Evolutionary conservation across 2,329 filamentous ascomycete genomes (phyloP).

Genomic region (Beauveria medogensis): DNA sequence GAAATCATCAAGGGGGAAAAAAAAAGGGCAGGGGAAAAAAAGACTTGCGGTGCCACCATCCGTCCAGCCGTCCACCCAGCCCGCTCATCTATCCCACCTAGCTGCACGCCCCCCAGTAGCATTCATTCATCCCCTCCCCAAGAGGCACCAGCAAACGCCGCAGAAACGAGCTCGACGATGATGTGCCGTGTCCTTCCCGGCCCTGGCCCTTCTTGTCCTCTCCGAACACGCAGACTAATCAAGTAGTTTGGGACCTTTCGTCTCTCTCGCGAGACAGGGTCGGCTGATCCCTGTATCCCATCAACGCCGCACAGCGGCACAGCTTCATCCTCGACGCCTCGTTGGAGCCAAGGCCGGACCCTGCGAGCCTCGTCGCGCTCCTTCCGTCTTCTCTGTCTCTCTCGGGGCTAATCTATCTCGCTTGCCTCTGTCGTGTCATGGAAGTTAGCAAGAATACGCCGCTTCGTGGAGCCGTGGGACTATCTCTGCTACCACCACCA

Average conservation of each 20-base stretch:
- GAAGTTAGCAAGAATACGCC: background rate
- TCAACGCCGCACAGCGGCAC: constrained; percentile 1
- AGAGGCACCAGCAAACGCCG: background rate
- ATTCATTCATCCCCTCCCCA: background rate
- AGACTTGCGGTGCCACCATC: background rate
- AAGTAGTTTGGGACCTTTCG: background rate
- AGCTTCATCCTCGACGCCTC: constrained; percentile 1
- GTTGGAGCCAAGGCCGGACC: background rate
- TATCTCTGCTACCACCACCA: background rate
- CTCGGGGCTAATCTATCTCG: background rate
- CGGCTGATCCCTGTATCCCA: constrained; percentile 6
- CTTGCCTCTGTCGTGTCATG: background rate
- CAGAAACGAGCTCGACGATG: background rate
- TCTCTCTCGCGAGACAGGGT: background rate
- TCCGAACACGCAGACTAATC: background rate
- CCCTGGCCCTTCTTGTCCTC: background rate
- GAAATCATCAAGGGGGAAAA: background rate
- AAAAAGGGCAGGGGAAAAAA: background rate
- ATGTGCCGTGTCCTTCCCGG: background rate
- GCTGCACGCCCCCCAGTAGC: background rate
- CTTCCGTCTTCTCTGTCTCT: background rate
- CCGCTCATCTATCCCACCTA: background rate
- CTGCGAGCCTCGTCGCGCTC: background rate
- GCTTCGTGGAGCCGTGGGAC: background rate
- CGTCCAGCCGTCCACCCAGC: constrained; percentile 4